A percentile compares a stretch with the other conserved stretches of the same genome.
phyloP scores from a whole-genome alignment of 345 rosid genomes.

The Sonneratia alba region DNA sequence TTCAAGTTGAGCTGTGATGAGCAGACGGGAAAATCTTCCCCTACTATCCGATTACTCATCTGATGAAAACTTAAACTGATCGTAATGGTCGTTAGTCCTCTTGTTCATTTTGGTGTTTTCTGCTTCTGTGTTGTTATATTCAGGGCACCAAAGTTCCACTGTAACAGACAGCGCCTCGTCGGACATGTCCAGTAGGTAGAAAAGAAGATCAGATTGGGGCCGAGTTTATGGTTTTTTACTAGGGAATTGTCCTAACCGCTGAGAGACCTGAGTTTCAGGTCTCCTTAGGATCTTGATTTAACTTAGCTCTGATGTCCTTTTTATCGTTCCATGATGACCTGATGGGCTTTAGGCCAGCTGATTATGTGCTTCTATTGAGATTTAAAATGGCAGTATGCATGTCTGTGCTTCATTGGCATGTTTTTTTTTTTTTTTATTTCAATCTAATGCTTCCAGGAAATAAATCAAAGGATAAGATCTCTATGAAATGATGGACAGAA shows the following conservation, averaged over 20 bases:
- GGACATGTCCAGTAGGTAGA: slow-evolving; percentile 12
- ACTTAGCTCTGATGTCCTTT: background rate
- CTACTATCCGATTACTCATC: slow-evolving; percentile 12
- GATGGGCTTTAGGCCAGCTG: background rate
- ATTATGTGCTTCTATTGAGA: background rate
- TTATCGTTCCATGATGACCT: background rate
- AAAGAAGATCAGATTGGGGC: slow-evolving; percentile 61
- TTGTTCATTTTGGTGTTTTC: no score
- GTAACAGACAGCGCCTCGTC: background rate
- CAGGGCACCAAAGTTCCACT: background rate
- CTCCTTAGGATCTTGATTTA: background rate
- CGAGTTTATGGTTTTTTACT: slow-evolving; percentile 26
- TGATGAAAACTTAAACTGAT: slow-evolving; percentile 11
- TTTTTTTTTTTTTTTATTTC: background rate
- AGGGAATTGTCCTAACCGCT: background rate
- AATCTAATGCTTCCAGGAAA: background rate
- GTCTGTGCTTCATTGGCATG: background rate
- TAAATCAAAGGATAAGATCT: no score
- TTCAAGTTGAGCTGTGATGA: slow-evolving; percentile 13
- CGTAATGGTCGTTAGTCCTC: no score
- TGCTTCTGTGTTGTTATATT: background rate
- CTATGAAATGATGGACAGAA: background rate
- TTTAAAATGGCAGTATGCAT: background rate
- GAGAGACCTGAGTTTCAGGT: background rate
- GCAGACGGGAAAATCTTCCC: slow-evolving; percentile 17